Conservation (phyloP, 306 rosid species). For the Castanea mollissima region DNA sequence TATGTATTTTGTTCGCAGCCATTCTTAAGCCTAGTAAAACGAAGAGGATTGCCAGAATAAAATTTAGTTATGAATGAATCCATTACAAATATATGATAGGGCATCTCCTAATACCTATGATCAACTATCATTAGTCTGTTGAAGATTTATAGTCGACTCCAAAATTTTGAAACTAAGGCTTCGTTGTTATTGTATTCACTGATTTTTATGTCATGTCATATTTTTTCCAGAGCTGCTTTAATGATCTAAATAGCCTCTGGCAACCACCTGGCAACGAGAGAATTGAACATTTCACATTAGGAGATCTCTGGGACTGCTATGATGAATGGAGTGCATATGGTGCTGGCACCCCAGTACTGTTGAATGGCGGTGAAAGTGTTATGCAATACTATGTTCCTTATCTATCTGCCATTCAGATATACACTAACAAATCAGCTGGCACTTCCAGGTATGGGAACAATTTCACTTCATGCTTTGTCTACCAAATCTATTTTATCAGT, state of each 20-base stretch:
- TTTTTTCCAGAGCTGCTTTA: constrained; percentile 43
- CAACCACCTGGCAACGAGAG: constrained; percentile 51
- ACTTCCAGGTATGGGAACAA: constrained; percentile 43
- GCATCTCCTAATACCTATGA: too few species aligned
- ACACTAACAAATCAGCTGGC: constrained; percentile 43
- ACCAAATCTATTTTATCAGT: not conserved
- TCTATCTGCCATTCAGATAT: constrained; percentile 73
- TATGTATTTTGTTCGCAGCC: too few species aligned
- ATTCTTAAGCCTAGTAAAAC: too few species aligned
- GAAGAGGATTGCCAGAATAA: too few species aligned
- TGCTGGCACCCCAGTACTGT: constrained; percentile 43
- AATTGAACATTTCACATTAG: constrained; percentile 48
- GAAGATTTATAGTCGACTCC: too few species aligned
- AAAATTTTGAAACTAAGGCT: too few species aligned
- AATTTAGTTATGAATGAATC: too few species aligned
- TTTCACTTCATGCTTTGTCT: not conserved
- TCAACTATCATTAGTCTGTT: too few species aligned
- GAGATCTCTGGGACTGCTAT: constrained; percentile 66
- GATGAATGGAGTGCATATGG: constrained; percentile 90
- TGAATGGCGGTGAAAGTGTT: constrained; percentile 43
- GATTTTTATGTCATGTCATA: constrained; percentile 7
- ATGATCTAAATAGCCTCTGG: constrained; percentile 55
- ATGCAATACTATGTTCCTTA: constrained; percentile 65
- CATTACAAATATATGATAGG: too few species aligned
- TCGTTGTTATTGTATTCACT: not conserved